Base-by-base conservation (phyloP, 305 asterid species). In the Fraxinus angustifolia region DNA sequence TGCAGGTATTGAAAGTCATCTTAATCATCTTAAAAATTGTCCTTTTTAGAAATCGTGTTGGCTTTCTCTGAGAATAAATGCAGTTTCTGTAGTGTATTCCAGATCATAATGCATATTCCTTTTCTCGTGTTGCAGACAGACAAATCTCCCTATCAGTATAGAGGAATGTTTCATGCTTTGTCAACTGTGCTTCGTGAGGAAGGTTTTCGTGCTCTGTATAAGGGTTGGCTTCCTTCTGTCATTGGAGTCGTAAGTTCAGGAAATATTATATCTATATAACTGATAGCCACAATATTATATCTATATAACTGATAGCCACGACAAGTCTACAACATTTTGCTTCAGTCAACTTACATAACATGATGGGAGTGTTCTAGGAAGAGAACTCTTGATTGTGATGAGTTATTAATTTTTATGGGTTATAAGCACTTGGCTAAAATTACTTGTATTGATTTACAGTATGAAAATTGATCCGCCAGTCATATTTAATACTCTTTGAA, bases 161-260 rank as follows among this genome's bases (percentile, higher is more conserved):
- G 97, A 87, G 97, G 98, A 84, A 93, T 94, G 93, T 76, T 89
- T 80, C 98, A 93, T 83, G 97, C 97, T 78, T 83, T 94, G 75
- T 91, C 97, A 56, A 93, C 97, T 78, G 93, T 93, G 84, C 98
- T 94, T 77, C 97, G 98, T 40, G 96, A 93, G 89, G 98, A 94
- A 91, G 98, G 98, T 60, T 90, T 95, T 26, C 92, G 97, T 85
- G 97, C 94, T 78, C 85, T 94, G 78, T 94, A 94, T 83, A 94
- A 91, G 91, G 98, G 98, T 31, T 94, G 98, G 98, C 97, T 94
- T 87, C 97, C 98, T 83, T 94, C 97, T 77, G 98, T 94, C 79
- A 94, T 94, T 76, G 98, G 98, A 85, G 98, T 94, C 28, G 98
- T 94, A 91, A 91, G 98, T 89, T 79, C 87, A 62, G 48, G 31